Percentiles rank a stretch among this genome's conserved stretches.
These are phyloP conservation scores for Cladosporium halotolerans DNA, from an alignment of 2,329 filamentous ascomycete genomes.

Conservation along the genomic window DNA sequence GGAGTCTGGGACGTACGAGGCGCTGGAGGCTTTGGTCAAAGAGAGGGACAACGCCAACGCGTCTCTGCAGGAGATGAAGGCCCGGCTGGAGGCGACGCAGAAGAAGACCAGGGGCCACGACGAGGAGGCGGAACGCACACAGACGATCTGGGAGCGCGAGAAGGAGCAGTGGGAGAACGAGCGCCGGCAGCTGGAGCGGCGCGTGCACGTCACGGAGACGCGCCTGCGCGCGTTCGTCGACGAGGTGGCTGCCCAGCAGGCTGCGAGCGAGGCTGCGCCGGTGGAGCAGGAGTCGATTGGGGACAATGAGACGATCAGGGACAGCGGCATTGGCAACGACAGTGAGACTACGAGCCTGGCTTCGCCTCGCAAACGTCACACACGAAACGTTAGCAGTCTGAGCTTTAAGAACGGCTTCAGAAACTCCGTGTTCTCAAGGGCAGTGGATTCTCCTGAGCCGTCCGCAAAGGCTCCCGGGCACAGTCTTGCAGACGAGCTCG, in stretches of 20 bases:
- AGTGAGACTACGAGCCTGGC: constrained; percentile 48
- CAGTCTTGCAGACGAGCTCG: constrained; percentile 85
- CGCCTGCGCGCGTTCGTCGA: constrained; percentile 78
- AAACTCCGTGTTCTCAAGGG: constrained; percentile 1
- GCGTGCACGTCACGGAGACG: constrained; percentile 82
- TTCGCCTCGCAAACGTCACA: constrained; percentile 14
- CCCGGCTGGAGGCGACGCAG: constrained; percentile 69
- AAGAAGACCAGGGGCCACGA: constrained; percentile 74
- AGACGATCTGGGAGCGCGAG: constrained; percentile 76
- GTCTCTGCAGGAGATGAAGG: constrained; percentile 63
- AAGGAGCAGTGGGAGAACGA: constrained; percentile 81
- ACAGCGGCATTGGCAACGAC: constrained; percentile 49
- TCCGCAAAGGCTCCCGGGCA: constrained; percentile 57
- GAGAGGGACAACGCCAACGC: constrained; percentile 83
- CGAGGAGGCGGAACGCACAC: constrained; percentile 71
- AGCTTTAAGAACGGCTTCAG: constrained; percentile 17
- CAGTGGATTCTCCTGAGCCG: constrained; percentile 33
- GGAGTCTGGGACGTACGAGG: constrained; percentile 81
- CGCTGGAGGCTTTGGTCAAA: constrained; percentile 71
- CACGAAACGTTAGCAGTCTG: constrained; percentile 30
- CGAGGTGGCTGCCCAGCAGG: constrained; percentile 70
- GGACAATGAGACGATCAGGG: constrained; percentile 54
- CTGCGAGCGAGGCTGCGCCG: constrained; percentile 31
- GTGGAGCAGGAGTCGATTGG: constrained; percentile 37
- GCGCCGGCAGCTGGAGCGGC: constrained; percentile 72